Base-by-base conservation (phyloP, 2,329 filamentous ascomycete genomes). In the Samsoniella hepiali region DNA sequence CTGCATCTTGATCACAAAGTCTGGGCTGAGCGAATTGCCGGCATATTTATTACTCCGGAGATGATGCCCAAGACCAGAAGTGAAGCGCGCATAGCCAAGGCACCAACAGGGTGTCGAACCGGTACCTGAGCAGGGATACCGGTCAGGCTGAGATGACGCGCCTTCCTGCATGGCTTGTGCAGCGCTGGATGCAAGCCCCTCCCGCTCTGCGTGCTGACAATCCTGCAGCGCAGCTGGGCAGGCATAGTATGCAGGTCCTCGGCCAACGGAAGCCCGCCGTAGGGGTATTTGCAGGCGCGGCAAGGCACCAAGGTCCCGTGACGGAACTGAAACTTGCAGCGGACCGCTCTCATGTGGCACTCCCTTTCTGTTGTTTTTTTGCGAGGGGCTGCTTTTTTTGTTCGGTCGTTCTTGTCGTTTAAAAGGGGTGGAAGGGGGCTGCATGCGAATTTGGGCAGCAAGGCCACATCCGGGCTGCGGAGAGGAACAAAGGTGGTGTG, bases 321-420 rank as follows among this genome's bases (percentile, higher is more conserved):
- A 58, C 36, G 40, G 42, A 42, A 59, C n/a, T 59, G 57, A 59
- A 59, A 59, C 57, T 51, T 59, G 57, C 57, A 59, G 51, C 34
- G 15, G 36, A 15, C 6, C 29, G 27, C 17, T 22, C 40, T 59
- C 57, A 51, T 59, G 29, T 59, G 36, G 31, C 27, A 15, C 8
- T 11, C 47, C 45, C 29, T 34, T 59, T 59, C 34, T 22, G 45
- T 50, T 22, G 22, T 5, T n/a, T 13, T 13, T 42, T 40, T 32
- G 47, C 57, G 57, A 59, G 47, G 22, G 22, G 22, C 22, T 9
- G 13, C 44, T 34, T 27, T 27, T 6, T 7, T 27, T 7, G 2
- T 38, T 36, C 8, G 11, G 31, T 56, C 8, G 11, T 42, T 56
- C 6, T 10, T 36, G 5, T 47, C 27, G 55, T 22, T 58, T 36